Evolutionary conservation across 306 rosid species (phyloP), one percentile per base, ranked within the genome.

Genomic region (Biancaea sappan): DNA sequence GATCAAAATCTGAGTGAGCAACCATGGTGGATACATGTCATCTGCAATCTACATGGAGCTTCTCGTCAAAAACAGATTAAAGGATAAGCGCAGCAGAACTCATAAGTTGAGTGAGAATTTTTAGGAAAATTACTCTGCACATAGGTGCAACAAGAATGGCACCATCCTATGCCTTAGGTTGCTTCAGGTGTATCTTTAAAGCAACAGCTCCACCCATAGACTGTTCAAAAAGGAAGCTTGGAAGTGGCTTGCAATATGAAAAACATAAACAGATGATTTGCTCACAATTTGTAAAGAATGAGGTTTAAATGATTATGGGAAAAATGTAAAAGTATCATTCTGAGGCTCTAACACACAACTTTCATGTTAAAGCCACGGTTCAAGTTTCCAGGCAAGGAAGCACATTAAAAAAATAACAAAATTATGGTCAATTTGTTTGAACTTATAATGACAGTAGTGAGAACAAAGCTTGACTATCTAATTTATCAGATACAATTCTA

Each of bases 121-220:
- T 72, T 64, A 71, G 73, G 69, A 63, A 69, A 69, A 53, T 28
- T 93, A 93, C 98, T 77, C 90, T 94, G 86, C 99, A 94, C 99
- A 94, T 94, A 3, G 99, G 99, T 57, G 97, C 99, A 52, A 83
- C 92, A 75, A 94, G 96, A 82, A 94, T 15, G 32, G 99, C 99
- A 15, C 99, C 99, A 66, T 73, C 84, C 99, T 97, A 92, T 14
- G 77, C 88, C 53, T 59, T 84, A 43, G 96, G 95, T 67, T 91
- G 95, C 76, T 94, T 94, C 53, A 88, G 77, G 83, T 94, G 97
- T 16, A 81, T 72, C 86, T 90, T 90, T 59, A 94, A 76, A 56
- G 89, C 89, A 75, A 94, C 92, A 71, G 99, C 99, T 80, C 97
- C 99, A 66, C 97, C 99, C 95, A 94, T 31, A 21, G 99, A 94